A percentile compares a stretch with the other conserved stretches of the same genome.
phyloP scores from a whole-genome alignment of 805 yeast species.

The Scheffersomyces coipomensis region DNA sequence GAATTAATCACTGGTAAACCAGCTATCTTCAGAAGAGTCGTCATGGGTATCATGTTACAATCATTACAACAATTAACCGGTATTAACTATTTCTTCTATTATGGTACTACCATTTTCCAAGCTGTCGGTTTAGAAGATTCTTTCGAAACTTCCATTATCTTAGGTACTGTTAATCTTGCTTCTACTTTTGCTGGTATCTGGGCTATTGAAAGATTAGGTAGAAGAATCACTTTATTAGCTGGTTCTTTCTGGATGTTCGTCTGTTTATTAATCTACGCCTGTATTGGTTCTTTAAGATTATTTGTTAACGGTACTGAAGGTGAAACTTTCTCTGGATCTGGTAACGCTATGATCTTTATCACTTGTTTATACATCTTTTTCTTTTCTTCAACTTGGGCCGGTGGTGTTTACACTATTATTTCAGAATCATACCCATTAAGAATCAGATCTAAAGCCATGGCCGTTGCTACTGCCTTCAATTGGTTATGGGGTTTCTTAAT shows the following conservation, averaged over 20 bases:
- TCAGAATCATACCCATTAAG: slow-evolving; percentile 69
- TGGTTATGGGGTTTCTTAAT: slow-evolving; percentile 65
- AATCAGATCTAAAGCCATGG: slow-evolving; percentile 61
- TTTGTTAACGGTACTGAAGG: slow-evolving; percentile 35
- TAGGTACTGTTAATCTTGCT: slow-evolving; percentile 54
- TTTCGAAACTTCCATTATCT: slow-evolving; percentile 50
- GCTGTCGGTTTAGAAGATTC: slow-evolving; percentile 52
- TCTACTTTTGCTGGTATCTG: slow-evolving; percentile 54
- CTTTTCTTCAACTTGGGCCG: slow-evolving; percentile 75
- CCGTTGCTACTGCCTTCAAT: slow-evolving; percentile 62
- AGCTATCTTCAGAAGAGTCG: slow-evolving; percentile 53
- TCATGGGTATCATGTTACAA: slow-evolving; percentile 60
- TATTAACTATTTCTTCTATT: slow-evolving; percentile 61
- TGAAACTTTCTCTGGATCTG: slow-evolving; percentile 47
- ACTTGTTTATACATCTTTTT: slow-evolving; percentile 63
- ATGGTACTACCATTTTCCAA: slow-evolving; percentile 54
- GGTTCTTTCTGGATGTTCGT: slow-evolving; percentile 49
- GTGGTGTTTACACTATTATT: slow-evolving; percentile 62
- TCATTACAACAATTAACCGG: slow-evolving; percentile 58
- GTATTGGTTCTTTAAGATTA: slow-evolving; percentile 55
- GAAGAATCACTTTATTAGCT: slow-evolving; percentile 42
- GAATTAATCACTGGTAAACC: slow-evolving; percentile 66
- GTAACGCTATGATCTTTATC: slow-evolving; percentile 60
- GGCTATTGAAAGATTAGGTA: slow-evolving; percentile 51
- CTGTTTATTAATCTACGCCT: slow-evolving; percentile 59